Evolutionary conservation across 2,329 filamentous ascomycete species (phyloP), one percentile per base, ranked within the genome.

Genomic region (Aspergillus pseudoviridinutans): DNA sequence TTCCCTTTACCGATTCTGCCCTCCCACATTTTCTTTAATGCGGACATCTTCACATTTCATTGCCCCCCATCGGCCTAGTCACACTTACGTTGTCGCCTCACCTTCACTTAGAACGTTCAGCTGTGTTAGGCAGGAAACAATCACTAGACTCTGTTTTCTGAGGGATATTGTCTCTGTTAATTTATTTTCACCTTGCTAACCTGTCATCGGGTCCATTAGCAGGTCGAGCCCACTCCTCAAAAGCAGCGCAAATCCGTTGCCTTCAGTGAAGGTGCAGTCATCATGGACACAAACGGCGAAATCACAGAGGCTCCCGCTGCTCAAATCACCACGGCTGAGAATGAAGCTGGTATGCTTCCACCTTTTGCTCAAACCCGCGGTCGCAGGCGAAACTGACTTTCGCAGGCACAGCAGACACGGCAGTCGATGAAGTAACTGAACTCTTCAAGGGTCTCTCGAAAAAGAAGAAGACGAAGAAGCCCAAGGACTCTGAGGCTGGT

Each of bases 211-310:
- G 54, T 52, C 53, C 50, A 57, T 56, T 60, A 80, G 78, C 76
- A 79, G 69, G 73, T 76, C 62, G 65, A 74, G 60, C 67, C 74
- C 41, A 65, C 73, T 59, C 83, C 87, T 69, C 83, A 84, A 73
- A 92, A 90, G 77, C 86, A 88, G 71, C 89, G 92, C 79, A 96
- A 97, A 80, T 95, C 91, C 50, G 93, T 97, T 71, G 88, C 92
- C 64, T 97, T 97, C 77, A 92, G 88, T 74, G 90, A 94, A 77
- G 90, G 91, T 71, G 85, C 91, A 68, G 84, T 90, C 65, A 87
- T 96, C 69, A 92, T 97, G 75, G 90, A 96, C 80, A 85, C 86
- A 77, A 90, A 96, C 82, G 93, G 93, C 69, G 86, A 88, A 73
- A 86, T 97, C 73, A 91, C 85, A 74, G 86, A 90, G 75, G 84